Conservation (phyloP, 768 basidiomycete genomes). For the Termitomyces sp. region DNA sequence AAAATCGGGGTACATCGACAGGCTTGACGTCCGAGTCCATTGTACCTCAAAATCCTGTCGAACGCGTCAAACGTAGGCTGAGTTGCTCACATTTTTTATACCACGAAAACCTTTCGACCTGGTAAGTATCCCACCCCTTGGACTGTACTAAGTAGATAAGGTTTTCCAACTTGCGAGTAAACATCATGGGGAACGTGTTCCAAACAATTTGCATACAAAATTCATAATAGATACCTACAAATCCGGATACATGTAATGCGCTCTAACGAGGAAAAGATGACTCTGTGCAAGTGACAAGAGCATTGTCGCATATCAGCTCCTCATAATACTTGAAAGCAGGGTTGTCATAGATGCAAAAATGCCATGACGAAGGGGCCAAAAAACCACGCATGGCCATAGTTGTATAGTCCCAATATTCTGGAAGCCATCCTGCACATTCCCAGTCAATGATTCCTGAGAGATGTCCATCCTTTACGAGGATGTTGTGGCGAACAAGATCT, state of each 20-base stretch:
- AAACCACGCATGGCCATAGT: background rate
- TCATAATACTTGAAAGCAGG: slow-evolving; percentile 7
- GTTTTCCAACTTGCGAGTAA: too few relatives aligned
- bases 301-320: slow-evolving; percentile 3
- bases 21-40: too few relatives aligned
- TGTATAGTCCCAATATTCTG: slow-evolving; percentile 20
- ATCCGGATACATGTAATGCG: background rate
- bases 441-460: slow-evolving; percentile 13
- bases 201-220: background rate
- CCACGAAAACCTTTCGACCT: too few relatives aligned
- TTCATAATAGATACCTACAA: too few relatives aligned
- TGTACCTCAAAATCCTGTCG: too few relatives aligned
- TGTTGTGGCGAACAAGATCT: slow-evolving; percentile 8
- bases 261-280: background rate
- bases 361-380: background rate
- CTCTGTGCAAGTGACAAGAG: background rate
- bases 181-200: too few relatives aligned
- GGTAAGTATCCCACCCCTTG: too few relatives aligned
- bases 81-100: too few relatives aligned
- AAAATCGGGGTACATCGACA: too few relatives aligned
- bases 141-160: too few relatives aligned
- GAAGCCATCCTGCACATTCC: slow-evolving; percentile 20
- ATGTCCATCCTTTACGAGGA: slow-evolving; percentile 7
- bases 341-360: background rate
- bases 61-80: too few relatives aligned